Evolutionary conservation across 176 grass and related monocot genomes (phyloP), one percentile per base, ranked within the genome.

Genomic region (Oryza coarctata): DNA sequence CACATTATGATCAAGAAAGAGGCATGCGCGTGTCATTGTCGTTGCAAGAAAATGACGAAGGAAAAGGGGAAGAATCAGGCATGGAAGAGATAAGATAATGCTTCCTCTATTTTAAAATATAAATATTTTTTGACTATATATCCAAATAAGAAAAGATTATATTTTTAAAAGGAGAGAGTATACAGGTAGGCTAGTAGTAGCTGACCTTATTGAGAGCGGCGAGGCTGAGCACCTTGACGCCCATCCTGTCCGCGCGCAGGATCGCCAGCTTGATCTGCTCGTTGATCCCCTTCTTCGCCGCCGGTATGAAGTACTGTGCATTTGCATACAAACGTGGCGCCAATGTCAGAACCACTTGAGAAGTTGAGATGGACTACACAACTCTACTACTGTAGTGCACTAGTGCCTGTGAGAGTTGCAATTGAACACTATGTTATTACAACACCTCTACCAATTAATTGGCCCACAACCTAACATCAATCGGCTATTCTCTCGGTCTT

Each of bases 191-290:
- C 31, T 32, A 32, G 31, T 32, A 32, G 2, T 39, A 10, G 10
- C 38, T 82, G 80, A 97, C 92, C 90, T 97, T 97, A 41, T 94
- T 97, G 75, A 94, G 87, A 14, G 95, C 92, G 52, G 95, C 95
- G 81, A 97, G 95, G 82, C 95, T 97, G 68, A 97, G 85, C 49
- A 97, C 95, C 86, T 94, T 92, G 47, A 97, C 95, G 44, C 95
- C 95, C 50, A 97, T 92, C 71, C 63, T 65, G 74, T 97, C 86
- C 10, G 92, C 92, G 20, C 94, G 85, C 45, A 94, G 78, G 72
- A 97, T 94, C 22, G 87, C 94, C 41, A 89, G 86, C 84, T 97
- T 92, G 73, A 97, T 97, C 81, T 97, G 94, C 9, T 70, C 12
- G 83, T 97, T 97, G 68, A 97, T 97, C 61, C 92, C 92, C 67